These are phyloP conservation scores for Plantago elongata DNA, from an alignment of 257 asterid species.

Conservation along the genomic window DNA sequence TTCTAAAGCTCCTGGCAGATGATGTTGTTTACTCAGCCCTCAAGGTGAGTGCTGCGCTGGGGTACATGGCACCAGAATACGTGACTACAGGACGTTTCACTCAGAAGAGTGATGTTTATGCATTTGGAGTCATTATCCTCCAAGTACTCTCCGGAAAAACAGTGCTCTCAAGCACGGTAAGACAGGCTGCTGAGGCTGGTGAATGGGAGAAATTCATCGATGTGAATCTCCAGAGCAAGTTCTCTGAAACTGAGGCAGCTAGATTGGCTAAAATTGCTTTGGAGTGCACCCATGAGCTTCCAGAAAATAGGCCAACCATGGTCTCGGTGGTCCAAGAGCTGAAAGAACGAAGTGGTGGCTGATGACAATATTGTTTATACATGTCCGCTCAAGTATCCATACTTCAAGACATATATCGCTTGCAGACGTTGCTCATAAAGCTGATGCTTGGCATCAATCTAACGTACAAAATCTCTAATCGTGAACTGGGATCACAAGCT, in stretches of 20 bases:
- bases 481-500: no score
- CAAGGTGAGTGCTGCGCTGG: constrained; percentile 88
- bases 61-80: constrained; percentile 97
- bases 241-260: constrained; percentile 43
- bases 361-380: not conserved
- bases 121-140: constrained; percentile 84
- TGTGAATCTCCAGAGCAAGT: constrained; percentile 45
- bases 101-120: constrained; percentile 92
- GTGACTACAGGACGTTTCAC: constrained; percentile 91
- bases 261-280: constrained; percentile 50
- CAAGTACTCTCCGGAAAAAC: constrained; percentile 71
- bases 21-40: constrained; percentile 92
- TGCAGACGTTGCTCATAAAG: not conserved
- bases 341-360: constrained; percentile 13
- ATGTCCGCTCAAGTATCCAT: no score
- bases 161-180: constrained; percentile 37
- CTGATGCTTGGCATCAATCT: not conserved
- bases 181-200: constrained; percentile 69
- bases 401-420: not conserved
- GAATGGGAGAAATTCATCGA: constrained; percentile 52
- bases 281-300: constrained; percentile 64
- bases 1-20: constrained; percentile 80
- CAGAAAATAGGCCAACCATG: constrained; percentile 66
- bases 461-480: no score
- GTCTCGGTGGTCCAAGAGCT: constrained; percentile 49